Evolutionary conservation across 108 stramenopile species (phyloP).

Genomic region (Discostella stelligeroides): DNA sequence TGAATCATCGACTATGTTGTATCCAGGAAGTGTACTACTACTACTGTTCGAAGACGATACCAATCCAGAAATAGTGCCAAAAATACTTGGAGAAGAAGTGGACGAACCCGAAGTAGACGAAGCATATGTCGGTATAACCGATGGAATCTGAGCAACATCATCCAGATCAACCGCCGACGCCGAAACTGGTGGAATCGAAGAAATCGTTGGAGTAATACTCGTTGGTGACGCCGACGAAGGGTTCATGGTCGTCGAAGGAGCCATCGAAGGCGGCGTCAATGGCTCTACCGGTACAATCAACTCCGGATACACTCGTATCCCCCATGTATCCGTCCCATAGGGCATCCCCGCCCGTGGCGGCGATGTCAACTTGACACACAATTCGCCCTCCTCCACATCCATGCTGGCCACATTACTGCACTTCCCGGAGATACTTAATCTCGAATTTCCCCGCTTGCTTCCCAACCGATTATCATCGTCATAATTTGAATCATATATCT

Average conservation of each 20-base stretch:
- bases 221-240: neutral
- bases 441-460: slow-evolving; percentile 12
- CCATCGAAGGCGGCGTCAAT: neutral
- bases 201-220: neutral
- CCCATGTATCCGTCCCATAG: slow-evolving; percentile 45
- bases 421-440: slow-evolving; percentile 1
- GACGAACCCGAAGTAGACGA: neutral
- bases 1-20: too few species aligned
- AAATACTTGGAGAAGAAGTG: neutral
- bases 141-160: neutral
- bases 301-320: slow-evolving; percentile 44
- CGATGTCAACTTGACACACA: slow-evolving; percentile 22
- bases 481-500: slow-evolving; percentile 49
- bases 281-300: slow-evolving; percentile 53
- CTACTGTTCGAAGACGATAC: neutral
- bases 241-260: neutral
- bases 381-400: neutral
- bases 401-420: neutral
- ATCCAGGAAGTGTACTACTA: too few species aligned
- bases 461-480: slow-evolving; percentile 29
- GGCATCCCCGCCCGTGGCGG: slow-evolving; percentile 28
- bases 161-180: neutral
- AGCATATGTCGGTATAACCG: neutral
- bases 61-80: too few species aligned
- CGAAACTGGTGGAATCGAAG: neutral